Percentiles rank a stretch among this genome's conserved stretches.
Conservation (phyloP, 306 rosid species). For the Biancaea sappan region DNA sequence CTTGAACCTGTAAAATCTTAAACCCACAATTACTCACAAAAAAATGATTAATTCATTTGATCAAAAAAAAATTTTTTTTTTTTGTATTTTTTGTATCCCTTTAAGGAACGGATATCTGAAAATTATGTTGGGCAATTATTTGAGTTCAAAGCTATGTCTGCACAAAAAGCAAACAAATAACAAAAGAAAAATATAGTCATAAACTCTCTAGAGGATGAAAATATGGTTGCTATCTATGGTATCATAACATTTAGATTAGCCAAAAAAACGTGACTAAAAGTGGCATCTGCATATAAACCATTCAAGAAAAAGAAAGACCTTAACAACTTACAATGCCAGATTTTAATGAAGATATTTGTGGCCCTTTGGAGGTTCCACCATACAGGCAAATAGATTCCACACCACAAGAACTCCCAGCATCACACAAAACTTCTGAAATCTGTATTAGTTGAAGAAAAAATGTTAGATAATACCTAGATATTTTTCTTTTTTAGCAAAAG, state of each 20-base stretch:
- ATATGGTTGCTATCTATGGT: neutral
- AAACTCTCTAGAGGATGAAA: too few species aligned
- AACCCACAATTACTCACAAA: too few species aligned
- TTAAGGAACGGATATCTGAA: too few species aligned
- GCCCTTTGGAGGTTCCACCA: slow-evolving; percentile 93
- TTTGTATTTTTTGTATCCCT: too few species aligned
- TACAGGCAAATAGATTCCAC: slow-evolving; percentile 77
- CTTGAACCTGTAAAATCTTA: too few species aligned
- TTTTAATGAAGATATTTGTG: slow-evolving; percentile 77
- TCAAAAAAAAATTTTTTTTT: too few species aligned
- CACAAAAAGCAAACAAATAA: too few species aligned
- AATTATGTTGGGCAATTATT: too few species aligned
- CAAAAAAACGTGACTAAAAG: slow-evolving; percentile 22
- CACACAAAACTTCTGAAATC: slow-evolving; percentile 88
- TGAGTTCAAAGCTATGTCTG: too few species aligned
- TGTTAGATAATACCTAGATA: slow-evolving; percentile 7
- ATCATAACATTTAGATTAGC: neutral
- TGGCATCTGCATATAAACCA: slow-evolving; percentile 23
- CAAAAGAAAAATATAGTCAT: too few species aligned
- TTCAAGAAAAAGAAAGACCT: slow-evolving; percentile 30
- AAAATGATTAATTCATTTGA: too few species aligned
- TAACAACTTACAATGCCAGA: slow-evolving; percentile 84
- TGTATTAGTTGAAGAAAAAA: slow-evolving; percentile 41
- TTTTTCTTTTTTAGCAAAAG: slow-evolving; percentile 12
- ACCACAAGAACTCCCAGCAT: slow-evolving; percentile 83